Conservation (phyloP, 2,329 filamentous ascomycete species). For the Colletotrichum caudatum region DNA sequence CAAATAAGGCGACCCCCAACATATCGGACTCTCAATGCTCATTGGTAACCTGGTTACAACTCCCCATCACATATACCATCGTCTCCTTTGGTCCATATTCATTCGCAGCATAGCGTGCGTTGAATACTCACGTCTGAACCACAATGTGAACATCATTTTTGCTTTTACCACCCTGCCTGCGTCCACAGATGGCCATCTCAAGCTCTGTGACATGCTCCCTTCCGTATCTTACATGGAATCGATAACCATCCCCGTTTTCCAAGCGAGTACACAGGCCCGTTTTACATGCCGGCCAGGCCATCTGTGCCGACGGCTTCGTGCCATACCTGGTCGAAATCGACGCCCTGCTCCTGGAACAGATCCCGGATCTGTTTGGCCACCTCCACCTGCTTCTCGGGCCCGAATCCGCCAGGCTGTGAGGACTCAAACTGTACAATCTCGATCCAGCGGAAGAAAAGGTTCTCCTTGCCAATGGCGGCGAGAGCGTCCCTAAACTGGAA, state of each 20-base stretch:
- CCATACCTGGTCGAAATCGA: conserved; percentile 89
- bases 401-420: conserved; percentile 82
- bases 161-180: neutral
- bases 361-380: conserved; percentile 80
- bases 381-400: conserved; percentile 76
- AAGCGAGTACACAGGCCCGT: neutral
- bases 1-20: conserved; percentile 23
- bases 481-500: conserved; percentile 84
- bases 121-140: conserved; percentile 5
- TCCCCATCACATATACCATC: conserved; percentile 26
- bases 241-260: neutral
- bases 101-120: conserved; percentile 20
- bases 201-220: neutral
- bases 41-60: conserved; percentile 8
- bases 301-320: conserved; percentile 68
- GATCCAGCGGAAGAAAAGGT: conserved; percentile 91
- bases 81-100: conserved; percentile 14
- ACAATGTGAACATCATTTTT: conserved; percentile 18
- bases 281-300: conserved; percentile 45
- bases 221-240: conserved; percentile 1
- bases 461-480: conserved; percentile 82
- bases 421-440: conserved; percentile 92
- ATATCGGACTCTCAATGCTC: neutral
- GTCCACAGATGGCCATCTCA: neutral
- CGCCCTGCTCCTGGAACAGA: conserved; percentile 78